Base-by-base conservation (phyloP, 441 rosid genomes). In the Pelargonium cotyledonis region DNA sequence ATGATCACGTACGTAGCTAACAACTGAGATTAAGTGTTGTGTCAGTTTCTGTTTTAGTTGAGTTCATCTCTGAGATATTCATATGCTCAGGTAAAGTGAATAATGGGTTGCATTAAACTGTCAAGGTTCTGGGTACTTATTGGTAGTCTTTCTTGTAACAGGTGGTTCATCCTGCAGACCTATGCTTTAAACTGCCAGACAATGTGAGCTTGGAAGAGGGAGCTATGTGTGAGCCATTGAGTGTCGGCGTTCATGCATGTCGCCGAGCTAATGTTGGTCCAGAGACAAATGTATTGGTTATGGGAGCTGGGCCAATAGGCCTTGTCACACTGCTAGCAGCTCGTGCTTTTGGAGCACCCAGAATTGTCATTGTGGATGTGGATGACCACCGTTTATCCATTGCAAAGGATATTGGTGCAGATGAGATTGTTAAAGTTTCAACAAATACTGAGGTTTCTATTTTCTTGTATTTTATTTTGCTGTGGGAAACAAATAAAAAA, bases 251-350 rank as follows among this genome's bases (percentile, higher is more conserved):
- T 31, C 96, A 95, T 73, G 97, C 98, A 55, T 92, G 99, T 71
- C 86, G 89, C 19, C 80, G 91, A 70, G 99, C 97, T 72, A 76
- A 82, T 70, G 71, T 90, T 46, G 84, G 91, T 58, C 97, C 97
- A 4, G 96, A 84, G 71, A 90, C 89, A 47, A 89, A 77, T 29
- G 89, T 90, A 0, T 77, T 92, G 83, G 75, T 95, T 57, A 82
- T 89, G 95, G 99, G 96, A 74, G 93, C 99, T 47, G 97, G 98
- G 11, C 98, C 99, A 5, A 88, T 95, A 51, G 98, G 98, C 1
- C 99, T 92, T 29, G 90, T 92, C 38, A 85, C 97, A 0, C 65
- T 92, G 89, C 73, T 92, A 58, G 84, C 95, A 18, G 95, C 95
- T 69, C 89, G 86, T 31, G 99, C 98, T 58, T 95, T 95, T 69